These are phyloP conservation scores for Rubia yunnanensis DNA, from an alignment of 257 asterid species.

Conservation along the genomic window DNA sequence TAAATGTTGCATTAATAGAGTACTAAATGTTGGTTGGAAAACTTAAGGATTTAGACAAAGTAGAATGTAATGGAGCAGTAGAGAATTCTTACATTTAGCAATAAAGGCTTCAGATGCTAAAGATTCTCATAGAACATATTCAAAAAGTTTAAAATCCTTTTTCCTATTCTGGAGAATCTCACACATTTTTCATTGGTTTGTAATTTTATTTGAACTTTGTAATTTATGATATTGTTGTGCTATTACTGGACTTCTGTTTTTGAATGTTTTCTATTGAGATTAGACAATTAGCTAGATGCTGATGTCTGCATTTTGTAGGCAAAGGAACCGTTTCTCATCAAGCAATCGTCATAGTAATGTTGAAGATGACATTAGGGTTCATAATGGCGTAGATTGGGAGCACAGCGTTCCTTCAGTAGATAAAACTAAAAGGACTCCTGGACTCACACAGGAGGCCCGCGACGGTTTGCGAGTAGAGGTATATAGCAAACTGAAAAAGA, in stretches of 20 bases:
- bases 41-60: background rate
- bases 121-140: background rate
- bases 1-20: too few relatives aligned
- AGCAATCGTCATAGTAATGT: conserved; percentile 24
- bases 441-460: conserved; percentile 53
- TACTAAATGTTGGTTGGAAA: background rate
- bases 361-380: conserved; percentile 45
- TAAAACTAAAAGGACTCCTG: conserved; percentile 51
- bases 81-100: background rate
- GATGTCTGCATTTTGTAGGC: conserved; percentile 6
- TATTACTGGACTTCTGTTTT: background rate
- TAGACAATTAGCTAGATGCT: background rate
- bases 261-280: background rate
- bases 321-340: conserved; percentile 24
- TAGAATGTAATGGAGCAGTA: too few relatives aligned
- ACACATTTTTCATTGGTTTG: background rate
- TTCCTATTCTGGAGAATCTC: background rate
- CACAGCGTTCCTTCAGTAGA: conserved; percentile 18
- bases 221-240: background rate
- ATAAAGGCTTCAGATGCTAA: background rate
- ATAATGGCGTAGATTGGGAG: conserved; percentile 59
- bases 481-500: conserved; percentile 23
- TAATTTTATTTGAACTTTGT: too few relatives aligned
- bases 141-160: background rate
- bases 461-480: conserved; percentile 36